These are phyloP conservation scores for Platismatia glauca DNA, from an alignment of 495 filamentous ascomycete genomes.

Conservation along the genomic window DNA sequence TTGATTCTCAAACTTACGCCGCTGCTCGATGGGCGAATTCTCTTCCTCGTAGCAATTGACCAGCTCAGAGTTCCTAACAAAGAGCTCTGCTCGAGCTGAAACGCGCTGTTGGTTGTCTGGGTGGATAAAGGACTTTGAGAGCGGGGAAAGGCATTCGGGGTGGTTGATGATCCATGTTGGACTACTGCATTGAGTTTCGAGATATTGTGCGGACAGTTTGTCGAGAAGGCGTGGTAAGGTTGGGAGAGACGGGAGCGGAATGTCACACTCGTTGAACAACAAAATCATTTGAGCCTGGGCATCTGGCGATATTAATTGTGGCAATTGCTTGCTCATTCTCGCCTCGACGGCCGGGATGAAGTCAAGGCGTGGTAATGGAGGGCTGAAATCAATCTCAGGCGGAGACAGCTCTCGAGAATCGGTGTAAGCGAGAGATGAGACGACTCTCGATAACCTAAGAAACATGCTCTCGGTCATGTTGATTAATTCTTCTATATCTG, in stretches of 20 bases:
- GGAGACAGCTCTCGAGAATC: slow-evolving; percentile 40
- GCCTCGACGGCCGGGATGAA: slow-evolving; percentile 75
- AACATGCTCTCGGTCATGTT: slow-evolving; percentile 61
- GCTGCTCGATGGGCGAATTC: slow-evolving; percentile 82
- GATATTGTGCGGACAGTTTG: slow-evolving; percentile 61
- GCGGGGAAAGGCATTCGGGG: slow-evolving; percentile 81
- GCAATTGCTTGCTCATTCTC: slow-evolving; percentile 53
- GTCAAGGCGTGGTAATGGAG: slow-evolving; percentile 58
- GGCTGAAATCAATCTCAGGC: slow-evolving; percentile 48
- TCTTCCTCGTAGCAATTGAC: slow-evolving; percentile 98
- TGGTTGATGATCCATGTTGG: slow-evolving; percentile 92
- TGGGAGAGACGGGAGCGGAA: slow-evolving; percentile 42
- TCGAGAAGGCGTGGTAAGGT: slow-evolving; percentile 80
- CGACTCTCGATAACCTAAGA: slow-evolving; percentile 45
- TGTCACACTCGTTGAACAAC: slow-evolving; percentile 47
- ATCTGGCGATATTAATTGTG: slow-evolving; percentile 49
- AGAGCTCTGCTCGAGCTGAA: slow-evolving; percentile 80
- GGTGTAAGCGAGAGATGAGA: slow-evolving; percentile 40
- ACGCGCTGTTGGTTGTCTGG: slow-evolving; percentile 55
- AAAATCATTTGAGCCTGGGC: slow-evolving; percentile 48
- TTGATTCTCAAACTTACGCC: slow-evolving; percentile 69
- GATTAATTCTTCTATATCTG: slow-evolving; percentile 69
- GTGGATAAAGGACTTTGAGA: slow-evolving; percentile 72
- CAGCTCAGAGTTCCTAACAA: slow-evolving; percentile 68
- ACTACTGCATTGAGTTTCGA: slow-evolving; percentile 58